Evolutionary conservation across 2,329 filamentous ascomycete genomes (phyloP).

Genomic region (Seiridium cupressi): DNA sequence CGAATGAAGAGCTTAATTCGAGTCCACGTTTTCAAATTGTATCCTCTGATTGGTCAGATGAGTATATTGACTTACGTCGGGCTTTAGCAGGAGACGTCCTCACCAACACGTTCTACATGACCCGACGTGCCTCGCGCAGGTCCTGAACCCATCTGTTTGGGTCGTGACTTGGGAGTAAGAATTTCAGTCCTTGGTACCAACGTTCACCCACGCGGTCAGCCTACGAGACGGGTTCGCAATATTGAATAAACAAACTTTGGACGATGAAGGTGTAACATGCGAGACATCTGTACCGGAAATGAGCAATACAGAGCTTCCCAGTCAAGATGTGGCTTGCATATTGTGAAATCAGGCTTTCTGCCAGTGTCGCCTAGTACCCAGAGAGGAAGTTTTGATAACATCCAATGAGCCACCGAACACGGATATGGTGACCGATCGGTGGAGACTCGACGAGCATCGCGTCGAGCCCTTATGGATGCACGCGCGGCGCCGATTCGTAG

Average conservation of each 20-base stretch:
- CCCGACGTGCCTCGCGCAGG: too few species aligned
- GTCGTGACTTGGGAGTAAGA: not conserved
- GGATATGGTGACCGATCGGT: slow-evolving; percentile 2
- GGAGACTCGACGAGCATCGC: not conserved
- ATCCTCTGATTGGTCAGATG: not conserved
- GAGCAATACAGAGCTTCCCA: not conserved
- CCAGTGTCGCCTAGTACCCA: not conserved
- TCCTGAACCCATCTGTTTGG: not conserved
- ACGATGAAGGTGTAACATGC: too few species aligned
- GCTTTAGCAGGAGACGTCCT: not conserved
- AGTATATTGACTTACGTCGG: not conserved
- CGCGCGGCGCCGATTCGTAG: slow-evolving; percentile 2
- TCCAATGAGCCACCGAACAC: not conserved
- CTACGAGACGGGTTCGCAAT: too few species aligned
- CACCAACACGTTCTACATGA: too few species aligned
- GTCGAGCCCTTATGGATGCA: not conserved
- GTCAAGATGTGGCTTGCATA: not conserved
- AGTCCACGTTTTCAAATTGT: not conserved
- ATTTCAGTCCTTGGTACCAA: too few species aligned
- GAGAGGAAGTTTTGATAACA: not conserved
- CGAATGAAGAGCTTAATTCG: slow-evolving; percentile 4
- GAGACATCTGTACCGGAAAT: not conserved
- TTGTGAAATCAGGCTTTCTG: not conserved
- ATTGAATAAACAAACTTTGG: too few species aligned
- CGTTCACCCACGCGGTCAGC: too few species aligned